Evolutionary conservation across 1,139 yeast genomes (phyloP).

Genomic region (Suhomyces maxii): DNA sequence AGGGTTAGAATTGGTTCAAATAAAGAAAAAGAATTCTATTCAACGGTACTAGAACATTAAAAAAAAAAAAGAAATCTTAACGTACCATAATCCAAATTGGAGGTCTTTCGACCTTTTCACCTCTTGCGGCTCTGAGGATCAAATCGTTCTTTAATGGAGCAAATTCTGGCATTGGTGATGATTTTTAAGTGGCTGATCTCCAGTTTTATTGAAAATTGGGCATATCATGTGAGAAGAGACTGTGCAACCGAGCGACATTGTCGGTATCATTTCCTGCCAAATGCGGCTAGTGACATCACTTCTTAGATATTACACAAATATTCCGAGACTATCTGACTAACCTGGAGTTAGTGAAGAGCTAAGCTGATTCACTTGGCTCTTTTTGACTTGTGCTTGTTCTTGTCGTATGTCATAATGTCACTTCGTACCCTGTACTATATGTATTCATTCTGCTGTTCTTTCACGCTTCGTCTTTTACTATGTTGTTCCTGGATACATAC

Average conservation of each 20-base stretch:
- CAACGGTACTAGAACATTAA: background rate
- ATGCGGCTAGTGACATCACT: background rate
- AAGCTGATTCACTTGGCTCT: too few relatives aligned
- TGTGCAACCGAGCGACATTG: background rate
- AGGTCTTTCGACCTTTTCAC: conserved; percentile 89
- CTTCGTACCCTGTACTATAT: too few relatives aligned
- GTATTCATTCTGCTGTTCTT: too few relatives aligned
- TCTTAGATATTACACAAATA: too few relatives aligned
- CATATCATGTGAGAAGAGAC: background rate
- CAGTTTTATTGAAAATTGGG: background rate
- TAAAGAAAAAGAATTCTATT: background rate
- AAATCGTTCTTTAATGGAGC: conserved; percentile 84
- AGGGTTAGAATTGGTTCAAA: conserved; percentile 9
- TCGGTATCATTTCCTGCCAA: background rate
- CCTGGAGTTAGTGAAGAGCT: too few relatives aligned
- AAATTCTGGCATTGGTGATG: conserved; percentile 39
- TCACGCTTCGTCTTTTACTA: too few relatives aligned
- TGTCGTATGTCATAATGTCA: too few relatives aligned
- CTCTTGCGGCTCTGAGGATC: conserved; percentile 82
- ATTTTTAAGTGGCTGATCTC: background rate
- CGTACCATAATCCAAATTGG: conserved; percentile 96
- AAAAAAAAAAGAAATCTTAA: conserved; percentile 7
- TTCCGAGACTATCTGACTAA: too few relatives aligned
- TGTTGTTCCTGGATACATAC: too few relatives aligned
- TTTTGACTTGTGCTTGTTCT: too few relatives aligned